These are phyloP conservation scores for Phylloporus sp. DNA, from an alignment of 768 basidiomycete genomes.

Conservation along the genomic window DNA sequence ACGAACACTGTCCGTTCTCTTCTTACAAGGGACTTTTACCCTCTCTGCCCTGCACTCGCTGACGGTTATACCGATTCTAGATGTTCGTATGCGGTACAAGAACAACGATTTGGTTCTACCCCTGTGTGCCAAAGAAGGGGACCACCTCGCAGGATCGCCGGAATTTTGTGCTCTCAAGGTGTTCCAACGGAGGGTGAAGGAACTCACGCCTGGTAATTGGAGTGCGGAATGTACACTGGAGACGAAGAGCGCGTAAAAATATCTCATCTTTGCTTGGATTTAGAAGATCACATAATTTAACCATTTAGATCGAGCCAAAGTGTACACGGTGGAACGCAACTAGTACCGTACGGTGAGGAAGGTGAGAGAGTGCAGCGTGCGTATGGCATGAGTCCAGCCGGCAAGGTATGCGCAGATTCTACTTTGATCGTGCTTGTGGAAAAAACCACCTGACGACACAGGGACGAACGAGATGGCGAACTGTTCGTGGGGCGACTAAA, in stretches of 20 bases:
- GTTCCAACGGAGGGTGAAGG: slow-evolving; percentile 56
- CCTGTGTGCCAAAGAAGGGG: slow-evolving; percentile 56
- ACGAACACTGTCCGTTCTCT: slow-evolving; percentile 41
- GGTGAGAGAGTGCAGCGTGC: no score
- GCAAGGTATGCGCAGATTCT: no score
- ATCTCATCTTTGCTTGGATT: not conserved
- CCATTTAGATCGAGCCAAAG: no score
- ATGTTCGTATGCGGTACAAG: slow-evolving; percentile 73
- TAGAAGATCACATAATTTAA: not conserved
- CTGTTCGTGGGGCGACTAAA: no score
- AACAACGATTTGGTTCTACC: slow-evolving; percentile 61
- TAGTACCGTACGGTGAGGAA: no score
- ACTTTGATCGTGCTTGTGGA: no score
- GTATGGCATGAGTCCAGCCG: no score
- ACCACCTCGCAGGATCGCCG: slow-evolving; percentile 64
- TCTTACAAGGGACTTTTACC: not conserved
- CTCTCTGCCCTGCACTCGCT: not conserved
- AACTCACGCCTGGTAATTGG: slow-evolving; percentile 65
- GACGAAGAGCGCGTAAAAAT: slow-evolving; percentile 2
- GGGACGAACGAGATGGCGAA: no score
- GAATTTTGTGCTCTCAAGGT: slow-evolving; percentile 69
- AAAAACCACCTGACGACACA: no score
- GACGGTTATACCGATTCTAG: slow-evolving; percentile 27
- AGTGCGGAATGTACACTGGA: slow-evolving; percentile 52
- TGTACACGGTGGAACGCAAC: no score